Evolutionary conservation across 176 grass and related monocot genomes (phyloP), one percentile per base, ranked within the genome.

Genomic region (Oryza rufipogon): DNA sequence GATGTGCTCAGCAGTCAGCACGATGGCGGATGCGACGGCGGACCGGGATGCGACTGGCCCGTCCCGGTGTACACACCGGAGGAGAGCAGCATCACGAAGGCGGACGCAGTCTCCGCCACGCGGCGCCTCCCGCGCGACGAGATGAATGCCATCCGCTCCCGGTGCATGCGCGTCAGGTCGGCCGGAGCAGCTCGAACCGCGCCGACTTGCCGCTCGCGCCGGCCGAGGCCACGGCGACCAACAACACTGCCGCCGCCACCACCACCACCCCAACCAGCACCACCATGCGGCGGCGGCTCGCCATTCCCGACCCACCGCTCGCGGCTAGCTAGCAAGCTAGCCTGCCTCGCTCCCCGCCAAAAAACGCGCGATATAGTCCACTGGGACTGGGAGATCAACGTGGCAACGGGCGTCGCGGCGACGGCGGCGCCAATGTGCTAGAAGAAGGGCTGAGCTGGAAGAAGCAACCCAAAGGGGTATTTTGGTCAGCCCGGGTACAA

Each of bases 11-110:
- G 30, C 30, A 32, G 2, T 32, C 30, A 32, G 30, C 30, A 32
- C 30, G 30, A 32, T 0, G 30, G 30, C 30, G 30, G 30, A 32
- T 32, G 30, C 30, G 30, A 32, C 30, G 30, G 30, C 30, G 30
- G 30, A 32, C 30, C 30, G 30, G 30, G 30, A 32, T 32, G 30
- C 30, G 30, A 99, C 78, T 96, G 88, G 32, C 30, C 90, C 96
- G 75, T 89, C 12, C 93, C 91, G 9, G 88, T 83, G 89, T 99
- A 99, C 6, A 91, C 91, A 22, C 85, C 92, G 65, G 91, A 84
- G 64, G 87, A 32, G 30, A 32, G 30, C 30, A 32, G 96, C 96
- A 99, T 99, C 22, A 81, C 89, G 81, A 91, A 87, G 44, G 89
- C 81, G 0, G 73, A 41, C 44, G 64, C 70, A 26, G 84, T 78